A percentile compares a stretch with the other conserved stretches of the same genome.
Conservation (phyloP, 2,329 filamentous ascomycete genomes). For the Aotearoamyces nothofagi region DNA sequence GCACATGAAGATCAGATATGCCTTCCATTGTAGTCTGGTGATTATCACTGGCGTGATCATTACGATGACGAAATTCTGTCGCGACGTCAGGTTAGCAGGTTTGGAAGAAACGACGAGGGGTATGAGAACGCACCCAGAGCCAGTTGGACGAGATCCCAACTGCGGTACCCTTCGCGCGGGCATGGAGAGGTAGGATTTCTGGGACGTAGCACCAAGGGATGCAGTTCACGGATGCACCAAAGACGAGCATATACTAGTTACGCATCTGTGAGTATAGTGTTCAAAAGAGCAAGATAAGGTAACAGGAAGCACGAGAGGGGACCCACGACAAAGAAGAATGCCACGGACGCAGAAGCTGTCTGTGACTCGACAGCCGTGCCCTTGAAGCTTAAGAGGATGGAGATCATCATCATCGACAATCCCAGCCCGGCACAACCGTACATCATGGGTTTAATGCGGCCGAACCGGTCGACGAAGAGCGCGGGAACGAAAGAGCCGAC, state of each 20-base stretch:
- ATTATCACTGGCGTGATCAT: slow-evolving; percentile 36
- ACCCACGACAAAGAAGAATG: slow-evolving; percentile 19
- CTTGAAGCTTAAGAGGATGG: slow-evolving; percentile 14
- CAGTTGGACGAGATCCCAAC: slow-evolving; percentile 20
- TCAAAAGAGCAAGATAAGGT: slow-evolving; percentile 2
- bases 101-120: no score
- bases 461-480: slow-evolving; percentile 20
- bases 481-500: slow-evolving; percentile 20
- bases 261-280: no score
- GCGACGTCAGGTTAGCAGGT: slow-evolving; percentile 8
- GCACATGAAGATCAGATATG: slow-evolving; percentile 35
- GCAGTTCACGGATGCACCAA: slow-evolving; percentile 17
- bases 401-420: slow-evolving; percentile 22
- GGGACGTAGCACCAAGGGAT: slow-evolving; percentile 22
- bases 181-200: slow-evolving; percentile 20
- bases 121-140: slow-evolving; percentile 6
- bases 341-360: slow-evolving; percentile 15
- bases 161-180: slow-evolving; percentile 18
- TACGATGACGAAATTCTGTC: slow-evolving; percentile 23
- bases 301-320: slow-evolving; percentile 2
- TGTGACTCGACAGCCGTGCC: slow-evolving; percentile 3
- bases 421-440: slow-evolving; percentile 21
- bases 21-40: slow-evolving; percentile 30
- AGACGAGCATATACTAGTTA: slow-evolving; percentile 19
- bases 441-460: slow-evolving; percentile 26